Conservation (phyloP, 169 alveolate genomes). For the Miamiensis avidus region DNA sequence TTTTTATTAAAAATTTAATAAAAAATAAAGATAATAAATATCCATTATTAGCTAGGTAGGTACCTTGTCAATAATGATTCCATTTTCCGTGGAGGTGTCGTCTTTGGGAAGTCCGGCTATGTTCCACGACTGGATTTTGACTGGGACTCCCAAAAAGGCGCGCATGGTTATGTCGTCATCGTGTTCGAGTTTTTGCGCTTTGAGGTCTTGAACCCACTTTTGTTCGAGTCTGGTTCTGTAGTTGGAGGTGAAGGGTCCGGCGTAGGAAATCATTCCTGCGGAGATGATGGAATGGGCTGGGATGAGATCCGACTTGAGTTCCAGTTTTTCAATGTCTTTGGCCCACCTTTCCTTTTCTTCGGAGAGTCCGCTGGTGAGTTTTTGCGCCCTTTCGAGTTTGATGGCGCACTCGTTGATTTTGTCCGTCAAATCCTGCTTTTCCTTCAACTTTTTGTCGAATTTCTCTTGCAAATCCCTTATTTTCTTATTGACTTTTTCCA, state of each 20-base stretch:
- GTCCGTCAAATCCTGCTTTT: slow-evolving; percentile 81
- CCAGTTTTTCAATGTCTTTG: slow-evolving; percentile 65
- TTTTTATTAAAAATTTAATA: too few relatives aligned
- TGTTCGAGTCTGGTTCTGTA: slow-evolving; percentile 86
- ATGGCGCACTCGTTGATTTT: slow-evolving; percentile 86
- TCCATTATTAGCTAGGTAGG: too few relatives aligned
- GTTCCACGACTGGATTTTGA: slow-evolving; percentile 89
- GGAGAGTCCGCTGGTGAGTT: slow-evolving; percentile 88
- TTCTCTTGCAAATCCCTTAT: slow-evolving; percentile 86
- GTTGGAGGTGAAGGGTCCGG: slow-evolving; percentile 93
- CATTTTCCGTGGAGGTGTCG: slow-evolving; percentile 90
- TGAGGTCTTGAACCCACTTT: slow-evolving; percentile 80
- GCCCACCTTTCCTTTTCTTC: slow-evolving; percentile 93
- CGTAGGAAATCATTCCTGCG: slow-evolving; percentile 90
- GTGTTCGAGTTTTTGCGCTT: slow-evolving; percentile 67
- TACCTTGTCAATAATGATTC: slow-evolving; percentile 90
- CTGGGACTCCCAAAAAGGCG: slow-evolving; percentile 85
- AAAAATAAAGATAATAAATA: too few relatives aligned
- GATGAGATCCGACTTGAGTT: slow-evolving; percentile 70
- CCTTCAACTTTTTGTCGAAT: slow-evolving; percentile 85
- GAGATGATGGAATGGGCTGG: slow-evolving; percentile 93
- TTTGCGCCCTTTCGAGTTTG: slow-evolving; percentile 92
- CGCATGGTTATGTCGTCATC: slow-evolving; percentile 81
- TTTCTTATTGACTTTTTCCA: slow-evolving; percentile 83
- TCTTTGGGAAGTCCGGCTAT: slow-evolving; percentile 90